Evolutionary conservation across 257 asterid genomes (phyloP).

Genomic region (Nyctanthes arbortristis): DNA sequence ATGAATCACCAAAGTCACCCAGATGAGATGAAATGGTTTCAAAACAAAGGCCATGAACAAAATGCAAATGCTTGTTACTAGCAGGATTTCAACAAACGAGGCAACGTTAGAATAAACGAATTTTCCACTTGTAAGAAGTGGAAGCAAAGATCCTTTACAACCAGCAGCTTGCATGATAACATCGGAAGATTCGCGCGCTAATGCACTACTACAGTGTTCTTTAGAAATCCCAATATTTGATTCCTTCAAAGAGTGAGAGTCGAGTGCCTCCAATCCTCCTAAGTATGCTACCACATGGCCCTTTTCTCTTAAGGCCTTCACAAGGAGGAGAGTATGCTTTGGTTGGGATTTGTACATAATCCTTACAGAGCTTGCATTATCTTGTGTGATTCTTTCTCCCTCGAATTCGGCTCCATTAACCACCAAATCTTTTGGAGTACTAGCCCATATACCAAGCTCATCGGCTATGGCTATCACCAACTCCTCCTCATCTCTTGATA

Average conservation of each 20-base stretch:
- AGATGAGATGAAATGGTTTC: background rate
- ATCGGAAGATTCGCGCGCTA: background rate
- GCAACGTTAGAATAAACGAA: background rate
- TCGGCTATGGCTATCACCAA: background rate
- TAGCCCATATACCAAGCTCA: background rate
- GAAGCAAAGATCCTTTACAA: background rate
- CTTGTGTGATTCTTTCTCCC: background rate
- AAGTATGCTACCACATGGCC: background rate
- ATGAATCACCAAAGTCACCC: background rate
- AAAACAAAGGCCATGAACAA: background rate
- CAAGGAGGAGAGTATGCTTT: background rate
- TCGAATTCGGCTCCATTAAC: background rate
- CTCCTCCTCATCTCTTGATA: background rate
- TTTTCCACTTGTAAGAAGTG: background rate
- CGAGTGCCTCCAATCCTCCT: background rate
- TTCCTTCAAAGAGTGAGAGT: background rate
- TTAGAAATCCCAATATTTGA: background rate
- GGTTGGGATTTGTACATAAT: background rate
- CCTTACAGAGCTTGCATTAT: background rate
- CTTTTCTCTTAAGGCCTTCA: background rate
- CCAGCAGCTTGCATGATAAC: background rate
- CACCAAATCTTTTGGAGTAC: background rate
- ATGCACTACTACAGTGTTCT: background rate
- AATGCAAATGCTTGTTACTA: background rate
- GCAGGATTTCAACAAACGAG: background rate